Base-by-base conservation (phyloP, 139 green algal genomes). In the Diplosphaera chodatii region DNA sequence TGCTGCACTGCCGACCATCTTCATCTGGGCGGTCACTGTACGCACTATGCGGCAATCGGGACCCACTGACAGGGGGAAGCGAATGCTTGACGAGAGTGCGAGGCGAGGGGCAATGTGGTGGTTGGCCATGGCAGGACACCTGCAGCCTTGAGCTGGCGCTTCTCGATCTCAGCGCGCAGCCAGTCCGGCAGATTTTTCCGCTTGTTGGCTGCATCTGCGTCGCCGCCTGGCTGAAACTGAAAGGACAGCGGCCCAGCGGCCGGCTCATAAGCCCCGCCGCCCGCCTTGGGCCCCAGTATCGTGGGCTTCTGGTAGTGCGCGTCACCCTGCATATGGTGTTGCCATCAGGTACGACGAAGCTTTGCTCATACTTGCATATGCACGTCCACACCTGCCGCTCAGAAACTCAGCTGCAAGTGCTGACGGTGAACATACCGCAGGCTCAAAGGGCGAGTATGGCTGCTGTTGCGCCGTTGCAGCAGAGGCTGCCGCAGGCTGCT, bases 21-120 rank as follows among this genome's bases (percentile, higher is more conserved):
- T 59, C 48, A 59, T 27, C 18, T 18, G 16, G 48, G 48, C 3
- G 13, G 18, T 25, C 25, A 18, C 48, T 59, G 48, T 59, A 18
- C 48, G 48, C 48, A 59, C 48, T 59, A 59, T 59, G 48, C 48
- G 48, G 48, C 48, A 59, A 59, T 59, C 48, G 48, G 48, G 48
- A 10, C 48, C 48, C 48, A 59, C 48, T 59, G 48, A 18, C 48
- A 25, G 18, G 25, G 48, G 48, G 48, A 59, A 59, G 48, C 48
- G 48, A 59, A 59, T 59, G 48, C 48, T 59, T 59, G 48, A 59
- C 48, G 48, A 59, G 48, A 59, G 48, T 59, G 48, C 48, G 48
- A 10, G n/a, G n/a, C n/a, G n/a, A n/a, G n/a, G n/a, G n/a, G n/a
- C n/a, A n/a, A n/a, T n/a, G n/a, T n/a, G n/a, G n/a, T n/a, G n/a